Conservation (phyloP, 179 eudicot genomes). For the Heliamphora pulchella region DNA sequence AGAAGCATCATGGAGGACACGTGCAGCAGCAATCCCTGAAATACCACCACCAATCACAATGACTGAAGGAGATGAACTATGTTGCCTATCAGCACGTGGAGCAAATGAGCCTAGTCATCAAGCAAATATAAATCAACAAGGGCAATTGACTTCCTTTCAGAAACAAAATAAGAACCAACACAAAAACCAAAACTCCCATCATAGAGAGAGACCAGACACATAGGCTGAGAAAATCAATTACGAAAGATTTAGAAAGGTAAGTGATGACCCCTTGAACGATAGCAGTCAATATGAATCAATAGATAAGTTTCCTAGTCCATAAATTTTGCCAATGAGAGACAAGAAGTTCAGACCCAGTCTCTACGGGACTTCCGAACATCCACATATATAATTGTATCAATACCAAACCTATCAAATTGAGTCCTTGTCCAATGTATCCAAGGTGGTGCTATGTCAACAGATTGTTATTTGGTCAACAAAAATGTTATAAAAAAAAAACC, state of each 20-base stretch:
- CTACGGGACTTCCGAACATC: not conserved
- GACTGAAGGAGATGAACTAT: slow-evolving; percentile 51
- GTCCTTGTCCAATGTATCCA: not conserved
- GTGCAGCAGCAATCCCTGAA: slow-evolving; percentile 94
- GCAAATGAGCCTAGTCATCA: slow-evolving; percentile 43
- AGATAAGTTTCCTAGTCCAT: not conserved
- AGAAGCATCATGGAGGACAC: slow-evolving; percentile 60
- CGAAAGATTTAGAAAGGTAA: not conserved
- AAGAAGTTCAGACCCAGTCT: not conserved
- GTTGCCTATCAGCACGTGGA: slow-evolving; percentile 36
- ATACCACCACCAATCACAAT: slow-evolving; percentile 97
- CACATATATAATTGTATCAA: not conserved
- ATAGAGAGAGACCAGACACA: not conserved
- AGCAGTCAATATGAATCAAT: slow-evolving; percentile 2
- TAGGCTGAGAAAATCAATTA: not conserved
- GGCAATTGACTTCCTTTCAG: not conserved
- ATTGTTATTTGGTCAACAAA: not conserved
- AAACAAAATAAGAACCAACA: not conserved
- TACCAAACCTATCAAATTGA: not conserved
- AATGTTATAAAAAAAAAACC: not conserved
- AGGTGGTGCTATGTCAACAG: not conserved
- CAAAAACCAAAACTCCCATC: not conserved
- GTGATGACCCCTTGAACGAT: not conserved
- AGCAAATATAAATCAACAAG: slow-evolving; percentile 8
- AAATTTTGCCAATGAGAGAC: not conserved